Evolutionary conservation across 2,329 filamentous ascomycete genomes (phyloP).

Genomic region (Talaromyces sp.): DNA sequence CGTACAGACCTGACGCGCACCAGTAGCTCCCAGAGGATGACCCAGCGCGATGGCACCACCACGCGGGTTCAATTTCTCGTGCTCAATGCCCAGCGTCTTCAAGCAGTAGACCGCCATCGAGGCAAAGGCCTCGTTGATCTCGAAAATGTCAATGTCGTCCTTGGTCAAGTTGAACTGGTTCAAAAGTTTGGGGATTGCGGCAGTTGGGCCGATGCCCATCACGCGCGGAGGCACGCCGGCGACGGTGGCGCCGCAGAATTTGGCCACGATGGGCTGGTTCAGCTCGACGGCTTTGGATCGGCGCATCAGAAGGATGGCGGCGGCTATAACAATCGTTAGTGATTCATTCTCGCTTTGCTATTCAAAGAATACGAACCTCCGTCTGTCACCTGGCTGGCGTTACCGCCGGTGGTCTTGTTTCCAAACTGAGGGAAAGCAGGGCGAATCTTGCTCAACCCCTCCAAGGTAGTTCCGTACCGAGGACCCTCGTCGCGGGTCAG

Average conservation of each 20-base stretch:
- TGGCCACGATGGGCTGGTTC: constrained; percentile 85
- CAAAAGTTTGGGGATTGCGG: constrained; percentile 75
- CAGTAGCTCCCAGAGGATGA: constrained; percentile 85
- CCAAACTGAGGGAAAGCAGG: constrained; percentile 89
- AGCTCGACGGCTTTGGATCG: constrained; percentile 81
- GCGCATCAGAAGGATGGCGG: constrained; percentile 89
- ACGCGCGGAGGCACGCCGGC: constrained; percentile 86
- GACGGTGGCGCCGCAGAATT: constrained; percentile 88
- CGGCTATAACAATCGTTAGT: constrained; percentile 47
- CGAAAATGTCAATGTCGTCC: constrained; percentile 80
- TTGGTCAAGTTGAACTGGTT: constrained; percentile 70
- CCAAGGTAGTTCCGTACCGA: constrained; percentile 80
- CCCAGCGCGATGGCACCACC: constrained; percentile 90
- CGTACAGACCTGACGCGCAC: constrained; percentile 84
- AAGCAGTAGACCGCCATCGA: constrained; percentile 96
- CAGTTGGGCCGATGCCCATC: constrained; percentile 73
- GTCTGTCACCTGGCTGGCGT: constrained; percentile 92
- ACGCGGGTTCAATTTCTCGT: constrained; percentile 80
- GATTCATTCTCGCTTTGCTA: neutral
- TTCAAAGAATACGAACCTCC: constrained; percentile 51
- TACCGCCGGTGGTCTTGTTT: constrained; percentile 80
- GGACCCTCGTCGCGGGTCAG: constrained; percentile 86
- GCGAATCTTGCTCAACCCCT: constrained; percentile 76
- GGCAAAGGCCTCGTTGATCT: constrained; percentile 97
- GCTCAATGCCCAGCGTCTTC: constrained; percentile 58